These are phyloP conservation scores for Lunularia cruciata DNA, from an alignment of 225 moss, liverwort and hornwort genomes.

Conservation along the genomic window DNA sequence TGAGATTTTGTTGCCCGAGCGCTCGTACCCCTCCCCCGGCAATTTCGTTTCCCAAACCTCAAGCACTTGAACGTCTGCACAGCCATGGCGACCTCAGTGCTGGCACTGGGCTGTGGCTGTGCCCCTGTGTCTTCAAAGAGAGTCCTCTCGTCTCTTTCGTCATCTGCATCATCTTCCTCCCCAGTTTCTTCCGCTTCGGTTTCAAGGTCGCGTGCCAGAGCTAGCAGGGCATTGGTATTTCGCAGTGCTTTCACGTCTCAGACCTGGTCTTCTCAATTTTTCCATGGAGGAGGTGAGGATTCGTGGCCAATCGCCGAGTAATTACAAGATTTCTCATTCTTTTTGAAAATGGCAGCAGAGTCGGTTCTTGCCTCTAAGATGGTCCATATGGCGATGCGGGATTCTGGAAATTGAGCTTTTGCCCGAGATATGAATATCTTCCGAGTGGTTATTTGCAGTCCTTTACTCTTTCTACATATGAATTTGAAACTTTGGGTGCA, in stretches of 20 bases:
- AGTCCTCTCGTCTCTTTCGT: neutral
- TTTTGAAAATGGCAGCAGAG: too few relatives aligned
- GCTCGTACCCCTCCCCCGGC: too few relatives aligned
- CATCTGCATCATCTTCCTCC: slow-evolving; percentile 23
- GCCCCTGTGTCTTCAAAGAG: neutral
- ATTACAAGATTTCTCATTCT: too few relatives aligned
- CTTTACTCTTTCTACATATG: too few relatives aligned
- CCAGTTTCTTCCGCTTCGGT: slow-evolving; percentile 29
- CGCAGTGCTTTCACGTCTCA: slow-evolving; percentile 62
- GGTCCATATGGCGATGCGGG: too few relatives aligned
- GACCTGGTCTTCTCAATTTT: slow-evolving; percentile 70
- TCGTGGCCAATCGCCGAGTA: neutral
- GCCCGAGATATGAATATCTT: too few relatives aligned
- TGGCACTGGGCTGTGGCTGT: slow-evolving; percentile 34
- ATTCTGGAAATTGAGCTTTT: too few relatives aligned
- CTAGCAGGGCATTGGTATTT: slow-evolving; percentile 28
- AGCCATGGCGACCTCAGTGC: slow-evolving; percentile 45
- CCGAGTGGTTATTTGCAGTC: too few relatives aligned
- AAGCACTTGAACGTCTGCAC: neutral
- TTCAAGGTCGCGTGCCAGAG: slow-evolving; percentile 14
- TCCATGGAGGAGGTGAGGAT: slow-evolving; percentile 76
- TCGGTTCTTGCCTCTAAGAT: too few relatives aligned
- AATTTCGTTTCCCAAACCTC: too few relatives aligned
- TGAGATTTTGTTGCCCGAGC: too few relatives aligned
- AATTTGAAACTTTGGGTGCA: too few relatives aligned